Percentiles rank a stretch among this genome's conserved stretches.
Conservation (phyloP, 139 green algal genomes). For the Picochlorum sp. region DNA sequence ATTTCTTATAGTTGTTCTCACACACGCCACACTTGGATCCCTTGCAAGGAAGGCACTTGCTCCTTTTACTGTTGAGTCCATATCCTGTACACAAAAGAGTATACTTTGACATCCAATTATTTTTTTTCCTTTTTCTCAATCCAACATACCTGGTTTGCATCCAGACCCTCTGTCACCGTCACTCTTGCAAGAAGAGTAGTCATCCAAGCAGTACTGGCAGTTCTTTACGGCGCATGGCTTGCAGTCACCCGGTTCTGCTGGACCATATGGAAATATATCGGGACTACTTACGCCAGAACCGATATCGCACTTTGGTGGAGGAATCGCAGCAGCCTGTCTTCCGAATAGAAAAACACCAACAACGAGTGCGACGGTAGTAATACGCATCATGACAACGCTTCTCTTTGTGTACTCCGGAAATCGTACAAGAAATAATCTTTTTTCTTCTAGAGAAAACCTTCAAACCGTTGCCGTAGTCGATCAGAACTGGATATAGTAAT, state of each 20-base stretch:
- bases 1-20: background rate
- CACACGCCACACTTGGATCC: background rate
- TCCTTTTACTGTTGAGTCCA: background rate
- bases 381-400: too few relatives aligned
- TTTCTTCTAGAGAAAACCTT: too few relatives aligned
- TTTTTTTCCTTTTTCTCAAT: background rate
- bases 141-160: background rate
- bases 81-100: background rate
- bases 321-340: background rate
- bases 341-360: too few relatives aligned
- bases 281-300: background rate
- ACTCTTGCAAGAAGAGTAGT: background rate
- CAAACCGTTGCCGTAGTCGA: too few relatives aligned
- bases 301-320: background rate
- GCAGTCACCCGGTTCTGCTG: slow-evolving; percentile 1
- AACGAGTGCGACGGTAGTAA: too few relatives aligned
- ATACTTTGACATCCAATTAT: background rate
- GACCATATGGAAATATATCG: background rate
- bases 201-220: background rate
- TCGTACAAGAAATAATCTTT: too few relatives aligned
- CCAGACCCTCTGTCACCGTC: background rate
- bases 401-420: too few relatives aligned
- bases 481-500: too few relatives aligned
- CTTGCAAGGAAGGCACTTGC: background rate
- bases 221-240: background rate